Base-by-base conservation (phyloP, 352 stramenopile species). In the Pythium brassicae region DNA sequence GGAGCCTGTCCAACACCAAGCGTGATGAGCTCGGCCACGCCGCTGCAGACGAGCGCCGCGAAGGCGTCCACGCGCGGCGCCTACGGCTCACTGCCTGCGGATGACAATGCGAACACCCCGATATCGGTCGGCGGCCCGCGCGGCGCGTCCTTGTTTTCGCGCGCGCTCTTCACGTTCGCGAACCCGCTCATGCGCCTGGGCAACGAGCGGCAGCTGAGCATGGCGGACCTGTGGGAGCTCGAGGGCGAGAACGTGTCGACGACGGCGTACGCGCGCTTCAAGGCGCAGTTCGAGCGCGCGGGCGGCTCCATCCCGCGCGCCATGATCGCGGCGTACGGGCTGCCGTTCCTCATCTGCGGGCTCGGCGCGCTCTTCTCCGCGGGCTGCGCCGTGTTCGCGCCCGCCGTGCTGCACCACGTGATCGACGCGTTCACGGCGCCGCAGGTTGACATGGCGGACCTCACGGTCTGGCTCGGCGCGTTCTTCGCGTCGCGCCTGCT, bases 111-210 rank as follows among this genome's bases (percentile, higher is more conserved):
- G 14, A 43, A n/a, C 19, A 22, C 37, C 37, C 2, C 14, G 7
- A n/a, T 14, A n/a, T 7, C 37, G 14, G 19, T 43, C 5, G 37
- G 37, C 37, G 37, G 37, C 15, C 37, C 37, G 37, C 15, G 15
- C 37, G 37, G 32, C 42, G 52, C 54, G 9, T 67, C 63, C 17
- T 55, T 67, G 9, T 17, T 57, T 8, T 73, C 69, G 22, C 42
- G 56, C 4, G 54, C 84, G 25, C 61, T 82, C 25, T 83, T 87
- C 54, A 60, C 56, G n/a, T 86, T 66, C 61, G 70, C 69, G 39
- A 66, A 68, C 20, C 57, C 66, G 1, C 47, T 86, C 43, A 74
- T 87, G 60, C 25, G 48, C 12, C 4, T 61, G 2, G 75, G 78
- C 60, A 78, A 86, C 44, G 17, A 42, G 43, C 71, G 68, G 1